Evolutionary conservation across 148 eudicot genomes (phyloP), one percentile per base, ranked within the genome.

Genomic region (Chenopodium berlandieri): DNA sequence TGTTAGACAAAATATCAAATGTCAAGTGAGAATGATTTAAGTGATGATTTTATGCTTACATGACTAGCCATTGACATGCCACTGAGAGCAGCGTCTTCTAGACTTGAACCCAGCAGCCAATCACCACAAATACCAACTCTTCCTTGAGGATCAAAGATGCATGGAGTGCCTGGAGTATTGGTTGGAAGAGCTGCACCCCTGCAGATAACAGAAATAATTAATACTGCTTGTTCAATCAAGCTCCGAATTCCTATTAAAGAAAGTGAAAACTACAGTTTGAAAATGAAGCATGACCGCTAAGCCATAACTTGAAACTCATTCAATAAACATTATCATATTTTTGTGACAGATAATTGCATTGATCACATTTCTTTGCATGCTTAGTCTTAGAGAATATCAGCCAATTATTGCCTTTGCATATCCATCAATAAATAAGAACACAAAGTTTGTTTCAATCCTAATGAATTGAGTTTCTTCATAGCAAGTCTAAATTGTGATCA

Each of bases 161-260:
- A 95, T 71, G 99, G 97, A 70, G 91, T 76, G 66, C 89, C 89
- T n/a, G 97, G 99, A 58, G 91, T 91, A 88, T 95, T 95, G 30
- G 92, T 95, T 71, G 99, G 99, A 90, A 95, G 99, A 84, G 97
- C 99, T 77, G 99, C 99, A 84, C 99, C 99, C 99, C 99, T 95
- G 86, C 76, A 86, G 72, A 63, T 67, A 9, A 48, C 77, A 80
- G 32, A 79, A 46, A 76, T 63, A 50, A 79, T 64, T 8, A 14
- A 4, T 76, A 64, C 62, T 34, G 48, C 40, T 9, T 7, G 8
- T 27, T 56, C 8, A 6, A 23, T 46, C 25, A 72, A 14, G 3
- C 66, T 74, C 44, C 34, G n/a, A 30, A 71, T 60, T 52, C 78
- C 37, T 27, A 71, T 1, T 25, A 25, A 22, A 69, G 25, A 60